Base-by-base conservation (phyloP, 179 eudicot species). In the Drosera spatulata region DNA sequence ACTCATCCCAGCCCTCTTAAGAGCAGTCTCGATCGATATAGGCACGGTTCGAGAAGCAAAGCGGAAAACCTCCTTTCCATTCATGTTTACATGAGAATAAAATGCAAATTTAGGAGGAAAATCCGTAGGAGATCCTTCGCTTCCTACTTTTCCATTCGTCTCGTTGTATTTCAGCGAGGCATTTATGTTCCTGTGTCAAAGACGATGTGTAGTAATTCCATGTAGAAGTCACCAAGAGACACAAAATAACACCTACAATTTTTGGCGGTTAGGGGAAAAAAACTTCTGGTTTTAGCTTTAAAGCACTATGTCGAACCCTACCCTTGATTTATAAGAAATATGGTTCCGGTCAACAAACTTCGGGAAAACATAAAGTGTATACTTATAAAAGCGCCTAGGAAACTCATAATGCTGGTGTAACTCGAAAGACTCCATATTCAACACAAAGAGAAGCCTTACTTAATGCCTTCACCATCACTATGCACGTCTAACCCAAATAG, bases 61-160 rank as follows among this genome's bases (percentile, higher is more conserved):
- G 39, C 88, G 88, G 66, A 89, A 93, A 44, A 93, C 96, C 77
- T 93, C 96, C 51, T 81, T 82, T 10, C 99, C 99, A 56, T 90
- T 86, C 99, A 93, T 93, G 56, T 81, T 72, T 51, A 93, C 79
- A 68, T 71, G 67, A 3, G 99, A 89, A 73, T 76, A 93, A 40
- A 83, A 66, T 39, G 84, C 60, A n/a, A 56, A 75, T 52, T 46
- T 71, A 2, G 90, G 86, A 2, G 95, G 86, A 58, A 84, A 80
- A 39, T 79, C 83, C 14, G 66, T 50, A 55, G 72, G 73, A 15
- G 85, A 73, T 50, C 87, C 91, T 56, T 86, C 78, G 59, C 79
- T 72, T 64, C 73, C 85, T 58, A 69, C 58, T 38, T 62, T 77
- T 59, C 72, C 70, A 59, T 80, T 79, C 11, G 66, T 61, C 65